These are phyloP conservation scores for Amaranthus tricolor DNA, from an alignment of 179 eudicot genomes.

Conservation along the genomic window DNA sequence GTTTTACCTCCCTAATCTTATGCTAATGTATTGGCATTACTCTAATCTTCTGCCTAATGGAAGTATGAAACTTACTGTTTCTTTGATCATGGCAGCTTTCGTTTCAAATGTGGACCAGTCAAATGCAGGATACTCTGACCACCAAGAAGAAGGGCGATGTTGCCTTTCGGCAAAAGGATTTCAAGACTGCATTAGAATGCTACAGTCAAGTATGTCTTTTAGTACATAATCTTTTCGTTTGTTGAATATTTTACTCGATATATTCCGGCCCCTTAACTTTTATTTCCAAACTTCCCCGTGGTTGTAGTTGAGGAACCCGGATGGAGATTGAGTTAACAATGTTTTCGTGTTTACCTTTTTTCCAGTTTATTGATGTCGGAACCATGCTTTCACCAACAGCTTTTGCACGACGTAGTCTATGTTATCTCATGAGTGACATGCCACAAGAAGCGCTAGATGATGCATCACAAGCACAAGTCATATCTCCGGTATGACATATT, in stretches of 20 bases:
- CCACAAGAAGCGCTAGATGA: conserved; percentile 66
- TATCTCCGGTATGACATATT: conserved; percentile 67
- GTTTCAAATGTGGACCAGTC: conserved; percentile 59
- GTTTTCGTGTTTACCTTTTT: not conserved
- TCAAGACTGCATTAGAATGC: conserved; percentile 37
- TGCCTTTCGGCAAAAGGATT: conserved; percentile 46
- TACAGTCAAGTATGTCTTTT: conserved; percentile 38
- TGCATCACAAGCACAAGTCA: conserved; percentile 63
- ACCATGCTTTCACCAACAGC: conserved; percentile 77
- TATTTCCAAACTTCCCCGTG: too few species aligned
- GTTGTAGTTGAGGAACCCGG: not conserved
- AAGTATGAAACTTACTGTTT: not conserved
- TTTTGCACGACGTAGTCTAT: conserved; percentile 68
- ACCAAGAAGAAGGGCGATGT: conserved; percentile 51
- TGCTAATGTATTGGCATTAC: not conserved
- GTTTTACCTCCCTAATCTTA: not conserved
- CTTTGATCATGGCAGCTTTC: conserved; percentile 37
- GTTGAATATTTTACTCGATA: not conserved
- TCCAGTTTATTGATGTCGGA: conserved; percentile 68
- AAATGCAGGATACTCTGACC: conserved; percentile 47
- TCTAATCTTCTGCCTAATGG: not conserved
- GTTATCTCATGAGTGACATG: conserved; percentile 62
- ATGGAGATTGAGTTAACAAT: conserved; percentile 13
- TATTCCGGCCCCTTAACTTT: not conserved
- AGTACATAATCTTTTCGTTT: not conserved